Conservation (phyloP, 2,329 filamentous ascomycete genomes). For the Fusarium napiforme region DNA sequence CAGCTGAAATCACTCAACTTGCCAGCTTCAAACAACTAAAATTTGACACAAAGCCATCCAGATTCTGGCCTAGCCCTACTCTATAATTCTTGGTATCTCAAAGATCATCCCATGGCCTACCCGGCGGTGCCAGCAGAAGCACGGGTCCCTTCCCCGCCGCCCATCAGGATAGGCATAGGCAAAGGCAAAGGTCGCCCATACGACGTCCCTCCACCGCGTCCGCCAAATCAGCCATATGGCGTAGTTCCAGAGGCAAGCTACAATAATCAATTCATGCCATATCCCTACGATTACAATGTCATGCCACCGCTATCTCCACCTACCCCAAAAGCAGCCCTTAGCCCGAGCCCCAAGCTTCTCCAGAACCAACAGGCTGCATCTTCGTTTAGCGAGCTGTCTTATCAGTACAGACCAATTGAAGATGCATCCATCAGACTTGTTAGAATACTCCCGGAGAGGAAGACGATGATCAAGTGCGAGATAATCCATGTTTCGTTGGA, state of each 20-base stretch:
- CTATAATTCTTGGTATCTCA: background rate
- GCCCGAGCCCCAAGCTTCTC: background rate
- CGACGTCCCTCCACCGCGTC: background rate
- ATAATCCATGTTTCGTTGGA: conserved; percentile 7
- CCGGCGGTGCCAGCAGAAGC: background rate
- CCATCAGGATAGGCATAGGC: accelerated
- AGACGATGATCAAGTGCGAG: conserved; percentile 17
- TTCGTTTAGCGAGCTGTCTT: background rate
- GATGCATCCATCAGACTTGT: conserved; percentile 21
- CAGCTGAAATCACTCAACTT: background rate
- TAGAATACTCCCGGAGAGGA: conserved; percentile 4
- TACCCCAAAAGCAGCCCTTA: background rate
- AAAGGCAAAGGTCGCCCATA: background rate
- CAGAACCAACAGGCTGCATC: background rate
- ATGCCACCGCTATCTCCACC: background rate
- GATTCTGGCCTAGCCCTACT: accelerated
- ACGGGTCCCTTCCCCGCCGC: background rate
- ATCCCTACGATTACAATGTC: background rate
- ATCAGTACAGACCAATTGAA: conserved; percentile 18
- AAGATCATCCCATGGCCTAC: background rate
- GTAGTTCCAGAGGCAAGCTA: background rate
- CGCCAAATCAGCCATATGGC: background rate
- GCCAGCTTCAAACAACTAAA: background rate
- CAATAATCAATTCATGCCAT: background rate
- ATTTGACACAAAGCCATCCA: accelerated